Conservation (phyloP, 1,139 yeast species). For the Candida pseudoviswanathii region DNA sequence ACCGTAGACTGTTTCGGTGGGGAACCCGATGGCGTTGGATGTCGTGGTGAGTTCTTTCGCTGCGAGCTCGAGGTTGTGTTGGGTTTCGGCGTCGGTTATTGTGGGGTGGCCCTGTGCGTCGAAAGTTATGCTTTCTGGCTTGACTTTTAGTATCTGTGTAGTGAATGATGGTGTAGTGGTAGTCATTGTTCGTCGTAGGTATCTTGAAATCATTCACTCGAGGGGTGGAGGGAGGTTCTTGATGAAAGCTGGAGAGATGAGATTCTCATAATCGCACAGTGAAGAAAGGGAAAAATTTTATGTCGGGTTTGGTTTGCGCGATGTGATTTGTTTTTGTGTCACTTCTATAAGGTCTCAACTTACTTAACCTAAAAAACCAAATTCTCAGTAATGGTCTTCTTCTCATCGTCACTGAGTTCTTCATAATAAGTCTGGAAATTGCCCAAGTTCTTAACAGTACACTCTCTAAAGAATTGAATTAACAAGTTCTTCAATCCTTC, state of each 20-base stretch:
- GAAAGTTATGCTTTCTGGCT: conserved; percentile 31
- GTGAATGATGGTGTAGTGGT: conserved; percentile 11
- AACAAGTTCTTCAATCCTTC: conserved; percentile 51
- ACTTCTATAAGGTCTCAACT: background rate
- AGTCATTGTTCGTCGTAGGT: conserved; percentile 2
- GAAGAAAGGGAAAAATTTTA: background rate
- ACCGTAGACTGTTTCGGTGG: conserved; percentile 97
- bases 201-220: background rate
- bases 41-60: conserved; percentile 55
- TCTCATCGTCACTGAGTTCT: conserved; percentile 57
- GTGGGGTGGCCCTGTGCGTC: conserved; percentile 31
- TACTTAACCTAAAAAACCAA: conserved; percentile 23
- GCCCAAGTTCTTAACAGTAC: conserved; percentile 55
- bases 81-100: conserved; percentile 55
- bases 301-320: background rate
- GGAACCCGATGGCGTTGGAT: conserved; percentile 78
- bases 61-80: conserved; percentile 54
- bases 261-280: background rate
- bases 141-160: conserved; percentile 38
- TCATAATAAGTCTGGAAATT: conserved; percentile 58
- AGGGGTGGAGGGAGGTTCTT: background rate
- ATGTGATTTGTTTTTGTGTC: background rate
- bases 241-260: background rate
- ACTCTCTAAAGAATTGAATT: conserved; percentile 63
- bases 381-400: conserved; percentile 52